Conservation (phyloP, 352 stramenopile genomes). For the Peronosclerospora sorghi region DNA sequence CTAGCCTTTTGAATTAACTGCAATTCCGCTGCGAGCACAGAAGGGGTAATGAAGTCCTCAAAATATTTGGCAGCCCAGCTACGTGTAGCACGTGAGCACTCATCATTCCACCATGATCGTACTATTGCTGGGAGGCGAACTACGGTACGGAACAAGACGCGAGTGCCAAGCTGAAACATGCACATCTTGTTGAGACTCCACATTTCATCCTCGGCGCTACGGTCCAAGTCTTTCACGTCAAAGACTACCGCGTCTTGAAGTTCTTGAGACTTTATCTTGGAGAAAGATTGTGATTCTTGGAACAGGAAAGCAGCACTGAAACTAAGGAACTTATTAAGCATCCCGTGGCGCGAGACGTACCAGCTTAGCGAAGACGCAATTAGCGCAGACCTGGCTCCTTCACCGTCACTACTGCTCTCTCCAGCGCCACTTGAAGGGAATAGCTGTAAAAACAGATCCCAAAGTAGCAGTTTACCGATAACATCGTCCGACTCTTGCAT, state of each 20-base stretch:
- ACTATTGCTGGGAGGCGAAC: conserved; percentile 78
- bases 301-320: conserved; percentile 52
- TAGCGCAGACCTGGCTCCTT: conserved; percentile 23
- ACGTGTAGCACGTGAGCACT: conserved; percentile 65
- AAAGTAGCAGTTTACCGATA: conserved; percentile 47
- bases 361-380: conserved; percentile 64
- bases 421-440: conserved; percentile 34
- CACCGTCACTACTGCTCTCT: conserved; percentile 3
- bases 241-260: conserved; percentile 45
- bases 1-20: conserved; percentile 58
- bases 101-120: conserved; percentile 86
- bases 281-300: conserved; percentile 32
- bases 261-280: conserved; percentile 15
- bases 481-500: conserved; percentile 42
- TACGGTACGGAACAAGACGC: conserved; percentile 76
- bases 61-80: conserved; percentile 85
- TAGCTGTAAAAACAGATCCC: conserved; percentile 76
- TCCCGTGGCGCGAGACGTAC: conserved; percentile 42
- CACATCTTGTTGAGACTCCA: conserved; percentile 29
- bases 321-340: conserved; percentile 56
- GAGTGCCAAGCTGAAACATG: conserved; percentile 43
- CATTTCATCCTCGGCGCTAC: conserved; percentile 12
- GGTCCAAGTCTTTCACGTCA: conserved; percentile 28
- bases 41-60: conserved; percentile 78
- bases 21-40: conserved; percentile 65